phyloP scores from a whole-genome alignment of 257 asterid species.

The Catharanthus roseus region DNA sequence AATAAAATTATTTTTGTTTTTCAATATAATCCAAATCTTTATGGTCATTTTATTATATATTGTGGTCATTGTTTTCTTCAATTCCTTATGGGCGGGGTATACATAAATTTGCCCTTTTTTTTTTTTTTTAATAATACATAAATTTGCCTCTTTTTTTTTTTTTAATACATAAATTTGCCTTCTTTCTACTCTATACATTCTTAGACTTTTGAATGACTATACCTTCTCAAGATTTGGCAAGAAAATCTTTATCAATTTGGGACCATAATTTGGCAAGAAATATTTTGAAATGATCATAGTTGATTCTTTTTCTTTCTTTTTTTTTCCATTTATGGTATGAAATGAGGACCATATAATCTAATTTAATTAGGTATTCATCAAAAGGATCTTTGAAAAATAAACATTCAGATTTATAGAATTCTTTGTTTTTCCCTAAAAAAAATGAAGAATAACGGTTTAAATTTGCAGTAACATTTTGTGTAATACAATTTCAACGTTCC shows the following conservation, averaged over 20 bases:
- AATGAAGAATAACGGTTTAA: too few relatives aligned
- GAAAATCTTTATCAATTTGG: neutral
- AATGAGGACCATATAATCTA: constrained; percentile 8
- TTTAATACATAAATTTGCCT: neutral
- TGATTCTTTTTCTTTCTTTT: neutral
- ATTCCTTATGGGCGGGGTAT: neutral
- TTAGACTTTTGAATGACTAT: neutral
- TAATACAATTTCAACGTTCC: too few relatives aligned
- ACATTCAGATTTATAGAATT: constrained; percentile 1
- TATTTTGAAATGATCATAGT: neutral
- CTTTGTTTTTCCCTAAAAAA: neutral
- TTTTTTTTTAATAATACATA: too few relatives aligned
- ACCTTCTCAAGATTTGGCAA: neutral
- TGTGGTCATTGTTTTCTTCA: too few relatives aligned
- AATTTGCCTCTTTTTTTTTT: too few relatives aligned
- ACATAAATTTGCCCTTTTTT: too few relatives aligned
- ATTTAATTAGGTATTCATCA: constrained; percentile 4
- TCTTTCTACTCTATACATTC: neutral
- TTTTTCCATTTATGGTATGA: constrained; percentile 3
- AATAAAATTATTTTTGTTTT: too few relatives aligned
- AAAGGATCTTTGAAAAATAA: constrained; percentile 20
- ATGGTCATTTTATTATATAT: neutral
- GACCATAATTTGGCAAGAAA: neutral
- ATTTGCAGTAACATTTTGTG: too few relatives aligned
- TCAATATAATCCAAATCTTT: too few relatives aligned